Base-by-base conservation (phyloP, 164 flowering plant species). In the Chloranthus sessilifolius region DNA sequence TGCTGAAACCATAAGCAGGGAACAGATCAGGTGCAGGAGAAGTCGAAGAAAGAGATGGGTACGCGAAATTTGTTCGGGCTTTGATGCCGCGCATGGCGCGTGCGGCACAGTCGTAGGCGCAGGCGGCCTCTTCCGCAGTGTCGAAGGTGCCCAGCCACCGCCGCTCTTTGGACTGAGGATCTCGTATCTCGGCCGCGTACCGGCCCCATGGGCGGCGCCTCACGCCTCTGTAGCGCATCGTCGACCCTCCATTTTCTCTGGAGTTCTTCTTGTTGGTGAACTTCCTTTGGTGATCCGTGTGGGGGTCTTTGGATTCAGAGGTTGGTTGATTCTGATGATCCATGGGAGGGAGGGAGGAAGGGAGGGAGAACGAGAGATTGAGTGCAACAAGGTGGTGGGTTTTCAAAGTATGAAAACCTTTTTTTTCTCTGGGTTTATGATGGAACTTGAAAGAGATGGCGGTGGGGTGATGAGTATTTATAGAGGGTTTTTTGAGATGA, bases 121-220 rank as follows among this genome's bases (percentile, higher is more conserved):
- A 83, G 0, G 97, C 97, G 0, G 97, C 97, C 52, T 89, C 89
- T 65, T 86, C 97, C 0, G 97, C 97, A 3, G 97, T 89, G 75
- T 89, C 97, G 52, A 89, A 89, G 3, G 97, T 89, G 2, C 97
- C 97, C 1, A 89, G 71, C 97, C 97, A 89, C 16, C 92, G 74
- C 46, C 97, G 15, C 52, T 89, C 97, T 54, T 89, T 89, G 1
- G 89, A 76, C 56, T 69, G 80, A 1, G 97, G 95, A 65, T 89
- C 97, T 3, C 97, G 27, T 28, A 89, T 89, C 69, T 89, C 97
- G 0, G 97, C 97, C 0, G 97, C 97, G 51, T 81, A 89, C 1
- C 97, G 82, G 4, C 97, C 97, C 97, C 97, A 89, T 0, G 97
- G 97, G 26, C 97, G 75, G 24, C 95, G 83, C 0, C 97, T 79